phyloP scores from a whole-genome alignment of 805 yeast species.

The Myxozyma vanderwaltii region DNA sequence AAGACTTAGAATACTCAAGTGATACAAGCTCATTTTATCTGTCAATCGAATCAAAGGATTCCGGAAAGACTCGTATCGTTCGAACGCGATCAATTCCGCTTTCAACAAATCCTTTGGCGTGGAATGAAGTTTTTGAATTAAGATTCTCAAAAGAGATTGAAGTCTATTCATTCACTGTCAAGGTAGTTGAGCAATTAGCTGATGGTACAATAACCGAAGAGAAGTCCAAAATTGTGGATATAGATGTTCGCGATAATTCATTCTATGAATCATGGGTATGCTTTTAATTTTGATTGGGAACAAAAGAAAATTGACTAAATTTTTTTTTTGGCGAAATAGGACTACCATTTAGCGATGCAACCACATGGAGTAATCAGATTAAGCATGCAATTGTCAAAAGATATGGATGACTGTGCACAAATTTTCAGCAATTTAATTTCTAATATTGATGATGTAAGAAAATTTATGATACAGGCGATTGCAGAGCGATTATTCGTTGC shows the following conservation, averaged over 20 bases:
- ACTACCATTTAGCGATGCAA: neutral
- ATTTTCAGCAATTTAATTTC: neutral
- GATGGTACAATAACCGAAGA: neutral
- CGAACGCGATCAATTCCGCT: neutral
- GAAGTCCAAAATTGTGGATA: neutral
- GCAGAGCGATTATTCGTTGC: neutral
- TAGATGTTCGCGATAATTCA: conserved; percentile 11
- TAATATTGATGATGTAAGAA: neutral
- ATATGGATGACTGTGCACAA: neutral
- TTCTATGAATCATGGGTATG: conserved; percentile 7
- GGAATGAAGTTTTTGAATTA: conserved; percentile 7
- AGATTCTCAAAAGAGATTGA: neutral
- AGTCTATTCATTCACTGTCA: conserved; percentile 1
- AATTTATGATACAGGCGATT: neutral
- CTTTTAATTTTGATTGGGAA: neutral
- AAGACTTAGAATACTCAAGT: neutral
- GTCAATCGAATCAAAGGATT: neutral
- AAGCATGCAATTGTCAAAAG: conserved; percentile 3
- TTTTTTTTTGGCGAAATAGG: neutral
- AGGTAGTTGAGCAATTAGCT: neutral
- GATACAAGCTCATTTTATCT: neutral
- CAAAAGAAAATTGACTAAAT: neutral
- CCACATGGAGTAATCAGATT: conserved; percentile 4
- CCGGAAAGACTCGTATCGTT: neutral
- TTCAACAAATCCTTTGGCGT: neutral